Evolutionary conservation across 805 yeast species (phyloP).

Genomic region (Kazachstania kunashirensis): DNA sequence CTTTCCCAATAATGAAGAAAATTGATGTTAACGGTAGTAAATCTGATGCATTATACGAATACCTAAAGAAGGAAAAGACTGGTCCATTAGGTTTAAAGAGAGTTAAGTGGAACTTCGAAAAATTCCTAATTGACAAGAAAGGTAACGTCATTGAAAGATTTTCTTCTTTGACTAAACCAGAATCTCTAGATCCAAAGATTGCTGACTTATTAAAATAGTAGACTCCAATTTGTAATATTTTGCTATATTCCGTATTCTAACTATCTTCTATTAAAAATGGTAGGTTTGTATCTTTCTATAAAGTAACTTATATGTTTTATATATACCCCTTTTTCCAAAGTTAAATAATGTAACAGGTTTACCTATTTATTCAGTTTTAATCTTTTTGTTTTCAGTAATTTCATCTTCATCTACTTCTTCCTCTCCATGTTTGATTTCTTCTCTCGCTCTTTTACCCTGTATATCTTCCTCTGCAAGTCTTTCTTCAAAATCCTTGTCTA

Average conservation of each 20-base stretch:
- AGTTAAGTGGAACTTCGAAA: slow-evolving; percentile 75
- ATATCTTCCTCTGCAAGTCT: slow-evolving; percentile 25
- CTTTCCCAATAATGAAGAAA: slow-evolving; percentile 82
- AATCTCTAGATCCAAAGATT: slow-evolving; percentile 46
- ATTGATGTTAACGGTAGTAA: slow-evolving; percentile 80
- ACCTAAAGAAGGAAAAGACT: slow-evolving; percentile 57
- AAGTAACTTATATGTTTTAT: too few relatives aligned
- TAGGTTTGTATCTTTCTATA: too few relatives aligned
- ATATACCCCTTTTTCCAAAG: too few relatives aligned
- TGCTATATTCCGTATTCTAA: too few relatives aligned
- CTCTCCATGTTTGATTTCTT: slow-evolving; percentile 12
- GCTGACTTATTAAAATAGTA: slow-evolving; percentile 40
- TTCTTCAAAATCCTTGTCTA: slow-evolving; percentile 19
- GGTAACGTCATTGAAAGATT: slow-evolving; percentile 53
- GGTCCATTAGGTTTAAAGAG: slow-evolving; percentile 65
- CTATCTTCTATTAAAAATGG: too few relatives aligned
- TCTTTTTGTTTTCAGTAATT: slow-evolving; percentile 3
- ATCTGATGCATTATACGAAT: slow-evolving; percentile 73
- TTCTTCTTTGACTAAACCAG: slow-evolving; percentile 63
- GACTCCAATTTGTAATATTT: background rate
- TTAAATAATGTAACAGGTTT: too few relatives aligned
- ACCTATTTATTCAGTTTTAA: slow-evolving; percentile 2
- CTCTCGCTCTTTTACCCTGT: slow-evolving; percentile 19
- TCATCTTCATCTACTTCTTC: slow-evolving; percentile 5
- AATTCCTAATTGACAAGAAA: slow-evolving; percentile 45